Evolutionary conservation across 208 protist species (phyloP), one percentile per base, ranked within the genome.

Genomic region (Acanthamoeba castellanii): DNA sequence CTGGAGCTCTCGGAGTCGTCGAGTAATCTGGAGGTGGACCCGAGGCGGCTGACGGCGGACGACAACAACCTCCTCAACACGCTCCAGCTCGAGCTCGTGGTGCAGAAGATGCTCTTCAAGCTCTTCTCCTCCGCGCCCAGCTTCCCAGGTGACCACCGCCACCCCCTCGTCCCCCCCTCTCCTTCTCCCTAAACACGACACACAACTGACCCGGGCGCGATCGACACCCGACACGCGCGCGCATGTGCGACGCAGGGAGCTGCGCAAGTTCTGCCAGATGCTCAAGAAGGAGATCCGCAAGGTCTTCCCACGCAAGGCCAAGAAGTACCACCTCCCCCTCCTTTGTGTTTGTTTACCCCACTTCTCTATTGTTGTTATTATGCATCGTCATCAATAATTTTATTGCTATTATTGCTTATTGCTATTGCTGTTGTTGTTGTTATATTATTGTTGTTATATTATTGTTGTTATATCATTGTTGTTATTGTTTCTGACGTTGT

Each of bases 21-120:
- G 76, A 57, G 8, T 3, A 84, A 16, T 27, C 8, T 89, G 6
- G 52, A 89, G 82, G 34, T 89, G 45, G 82, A 89, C 57, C 82
- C 82, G 27, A 4, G 82, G 7, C 20, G 57, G 22, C n/a, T 89
- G 57, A 68, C 57, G 25, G 50, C 22, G 11, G 82, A 89, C 52
- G 82, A 89, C 82, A 66, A 89, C 50, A n/a, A 57, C 34, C 82
- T 89, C 18, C 82, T 89, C 34, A 89, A 89, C 82, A 68, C 82
- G 22, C 47, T 89, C 8, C 82, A 89, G 34, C 57, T 89, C 20
- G 82, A 66, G 57, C 82, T 89, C n/a, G 82, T 89, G 9, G 82
- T 57, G 16, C 82, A 89, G 82, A 89, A 89, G 82, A 89, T 89
- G 34, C 82, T 89, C 34, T 37, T 89, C 57, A 66, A 57, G 57